A percentile compares a stretch with the other conserved stretches of the same genome.
Evolutionary conservation across 2,329 filamentous ascomycete species (phyloP).

Genomic region (Orbilia oligospora): DNA sequence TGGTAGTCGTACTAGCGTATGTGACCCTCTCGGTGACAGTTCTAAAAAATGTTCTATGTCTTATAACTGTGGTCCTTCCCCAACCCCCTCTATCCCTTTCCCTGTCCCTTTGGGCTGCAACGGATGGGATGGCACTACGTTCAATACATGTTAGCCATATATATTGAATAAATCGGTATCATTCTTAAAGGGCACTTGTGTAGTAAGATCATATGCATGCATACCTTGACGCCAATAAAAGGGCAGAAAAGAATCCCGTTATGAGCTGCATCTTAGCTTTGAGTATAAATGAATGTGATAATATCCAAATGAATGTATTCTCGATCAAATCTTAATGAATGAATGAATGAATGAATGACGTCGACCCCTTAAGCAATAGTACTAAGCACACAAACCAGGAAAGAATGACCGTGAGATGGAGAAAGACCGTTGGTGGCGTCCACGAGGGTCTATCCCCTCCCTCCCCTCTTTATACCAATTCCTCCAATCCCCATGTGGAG

Average conservation of each 20-base stretch:
- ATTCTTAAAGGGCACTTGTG: not conserved
- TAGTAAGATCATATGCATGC: too few species aligned
- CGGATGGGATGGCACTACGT: slow-evolving; percentile 1
- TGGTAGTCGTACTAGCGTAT: not conserved
- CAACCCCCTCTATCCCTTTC: not conserved
- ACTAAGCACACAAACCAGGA: not conserved
- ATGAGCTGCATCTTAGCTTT: slow-evolving; percentile 1
- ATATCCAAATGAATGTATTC: slow-evolving; percentile 4
- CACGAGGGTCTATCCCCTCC: not conserved
- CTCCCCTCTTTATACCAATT: slow-evolving; percentile 18
- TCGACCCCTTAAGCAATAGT: not conserved
- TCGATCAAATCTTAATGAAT: not conserved
- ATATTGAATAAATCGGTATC: not conserved
- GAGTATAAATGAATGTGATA: not conserved
- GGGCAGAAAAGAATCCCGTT: not conserved
- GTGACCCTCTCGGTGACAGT: slow-evolving; percentile 1
- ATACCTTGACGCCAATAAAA: slow-evolving; percentile 13
- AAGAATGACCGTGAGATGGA: not conserved
- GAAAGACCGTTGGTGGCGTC: slow-evolving; percentile 17
- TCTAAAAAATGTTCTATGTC: not conserved
- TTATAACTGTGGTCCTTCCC: not conserved
- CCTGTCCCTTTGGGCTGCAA: not conserved
- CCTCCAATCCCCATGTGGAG: not conserved
- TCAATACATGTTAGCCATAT: slow-evolving; percentile 2
- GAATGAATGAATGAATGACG: slow-evolving; percentile 1